Evolutionary conservation across 2,329 filamentous ascomycete genomes (phyloP), one percentile per base, ranked within the genome.

Genomic region (Fusarium nanum): DNA sequence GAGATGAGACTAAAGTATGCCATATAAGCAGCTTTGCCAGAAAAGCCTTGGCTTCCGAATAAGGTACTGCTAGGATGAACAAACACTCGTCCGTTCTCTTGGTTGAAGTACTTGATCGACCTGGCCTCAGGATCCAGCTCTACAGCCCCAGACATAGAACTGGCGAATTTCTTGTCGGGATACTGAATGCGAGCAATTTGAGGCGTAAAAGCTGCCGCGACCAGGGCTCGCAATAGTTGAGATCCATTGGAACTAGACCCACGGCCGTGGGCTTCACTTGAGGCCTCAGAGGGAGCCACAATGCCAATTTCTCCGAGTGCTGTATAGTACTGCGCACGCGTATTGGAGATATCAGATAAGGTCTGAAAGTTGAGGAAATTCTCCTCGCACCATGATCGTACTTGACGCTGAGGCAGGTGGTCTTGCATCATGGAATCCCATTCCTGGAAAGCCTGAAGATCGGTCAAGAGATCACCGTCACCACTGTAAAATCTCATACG

Each of bases 151-250:
- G 93, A 93, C 68, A 97, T 88, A 4, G 93, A 93, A 37, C 91
- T 89, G 14, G 93, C 92, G 79, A 97, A 99, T 80, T 98, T 98
- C 83, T 97, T 97, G 81, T 97, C 93, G 0, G 96, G 96, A 73
- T 98, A 93, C 70, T 94, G 91, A 77, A 99, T 97, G 56, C 94
- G 89, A 16, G 94, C 94, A 70, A 98, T 89, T 80, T 98, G 95
- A 0, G 96, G 96, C 30, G 89, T 88, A 78, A 93, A 93, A 5
- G 92, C 89, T 6, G 90, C 91, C 6, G 91, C 91, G 27, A 93
- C 87, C 25, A 94, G 82, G 2, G 91, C 91, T 23, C 91, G 88
- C 22, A 93, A 82, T 27, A 94, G 85, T 16, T 85, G 79, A 20
- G 78, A 76, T 13, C 81, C 82, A 12, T 77, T 72, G 7, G 64